Evolutionary conservation across 805 yeast genomes (phyloP).

Genomic region (Cyberlindnera samutprakarnensis): DNA sequence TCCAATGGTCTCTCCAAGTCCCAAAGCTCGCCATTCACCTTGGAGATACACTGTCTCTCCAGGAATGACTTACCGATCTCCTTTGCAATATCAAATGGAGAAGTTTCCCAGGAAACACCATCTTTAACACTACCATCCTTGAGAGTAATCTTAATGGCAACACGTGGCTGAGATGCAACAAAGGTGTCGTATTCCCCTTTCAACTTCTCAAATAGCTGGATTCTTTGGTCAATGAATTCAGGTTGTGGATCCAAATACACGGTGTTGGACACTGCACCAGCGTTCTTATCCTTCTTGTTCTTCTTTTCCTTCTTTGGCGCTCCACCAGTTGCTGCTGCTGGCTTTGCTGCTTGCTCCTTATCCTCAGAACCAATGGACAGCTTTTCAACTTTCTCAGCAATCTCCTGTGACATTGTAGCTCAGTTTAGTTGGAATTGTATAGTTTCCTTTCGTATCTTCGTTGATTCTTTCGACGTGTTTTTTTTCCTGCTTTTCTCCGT

Average conservation of each 20-base stretch:
- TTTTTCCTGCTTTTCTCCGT: no score
- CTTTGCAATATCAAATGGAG: constrained; percentile 81
- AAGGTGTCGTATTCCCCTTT: constrained; percentile 71
- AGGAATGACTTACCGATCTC: constrained; percentile 79
- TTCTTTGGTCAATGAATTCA: constrained; percentile 73
- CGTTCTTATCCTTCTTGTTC: constrained; percentile 36
- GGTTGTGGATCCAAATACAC: constrained; percentile 69
- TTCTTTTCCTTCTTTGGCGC: constrained; percentile 28
- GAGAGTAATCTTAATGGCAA: constrained; percentile 69
- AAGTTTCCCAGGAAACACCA: constrained; percentile 83
- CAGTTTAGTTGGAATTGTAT: no score
- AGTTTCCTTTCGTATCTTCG: no score
- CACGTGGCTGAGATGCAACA: constrained; percentile 52
- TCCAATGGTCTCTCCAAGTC: constrained; percentile 94
- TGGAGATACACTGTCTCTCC: constrained; percentile 86
- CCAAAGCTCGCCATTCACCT: constrained; percentile 88
- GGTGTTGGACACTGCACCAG: constrained; percentile 26
- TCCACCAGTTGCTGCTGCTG: constrained; percentile 12
- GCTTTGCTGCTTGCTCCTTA: not conserved
- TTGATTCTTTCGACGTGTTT: no score
- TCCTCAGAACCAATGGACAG: constrained; percentile 27
- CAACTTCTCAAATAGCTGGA: constrained; percentile 70
- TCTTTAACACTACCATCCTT: constrained; percentile 78
- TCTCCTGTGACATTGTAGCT: constrained; percentile 36
- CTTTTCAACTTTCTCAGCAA: constrained; percentile 40